Base-by-base conservation (phyloP, 306 rosid species). In the Casuarina glauca region DNA sequence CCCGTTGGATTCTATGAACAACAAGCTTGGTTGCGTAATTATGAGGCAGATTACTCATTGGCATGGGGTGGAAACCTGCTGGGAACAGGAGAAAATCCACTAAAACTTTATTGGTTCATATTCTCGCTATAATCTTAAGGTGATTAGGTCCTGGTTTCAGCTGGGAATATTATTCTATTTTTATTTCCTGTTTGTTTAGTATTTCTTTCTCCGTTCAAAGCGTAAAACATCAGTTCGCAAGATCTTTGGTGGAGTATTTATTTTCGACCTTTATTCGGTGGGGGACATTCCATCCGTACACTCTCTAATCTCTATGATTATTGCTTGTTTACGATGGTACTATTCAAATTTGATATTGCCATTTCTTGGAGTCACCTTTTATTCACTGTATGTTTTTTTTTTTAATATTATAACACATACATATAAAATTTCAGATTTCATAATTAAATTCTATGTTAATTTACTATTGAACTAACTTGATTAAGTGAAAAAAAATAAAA, bases 21-120 rank as follows among this genome's bases (percentile, higher is more conserved):
- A 62, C 52, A 43, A 44, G 9, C 45, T 45, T 32, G 19, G 43
- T 66, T 72, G 72, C 75, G 39, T 80, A 32, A 77, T 45, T 44
- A 3, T 6, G 46, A 55, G 70, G 53, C 49, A 63, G 13, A 62
- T 17, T 38, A 7, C 43, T 10, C 4, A 15, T 67, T 50, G 77
- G 74, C 55, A 60, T 9, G 5, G 50, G 20, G 69, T 42, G 62
- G 55, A 72, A 48, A 62, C 61, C 76, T 80, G 77, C 76, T 76
- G 52, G 84, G 80, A 83, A 74, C 62, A 74, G 76, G 49, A 38
- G 66, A 44, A 55, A 79, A 15, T 52, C 67, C 82, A 79, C 69
- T 45, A 53, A 52, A 44, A 44, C 7, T 19, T 61, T 39, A 36
- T 44, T 58, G 52, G 72, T 57, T 69, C 75, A 80, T 10, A 58